A percentile compares a stretch with the other conserved stretches of the same genome.
Evolutionary conservation across 1,139 yeast genomes (phyloP).

Genomic region (Suhomyces yuchorum): DNA sequence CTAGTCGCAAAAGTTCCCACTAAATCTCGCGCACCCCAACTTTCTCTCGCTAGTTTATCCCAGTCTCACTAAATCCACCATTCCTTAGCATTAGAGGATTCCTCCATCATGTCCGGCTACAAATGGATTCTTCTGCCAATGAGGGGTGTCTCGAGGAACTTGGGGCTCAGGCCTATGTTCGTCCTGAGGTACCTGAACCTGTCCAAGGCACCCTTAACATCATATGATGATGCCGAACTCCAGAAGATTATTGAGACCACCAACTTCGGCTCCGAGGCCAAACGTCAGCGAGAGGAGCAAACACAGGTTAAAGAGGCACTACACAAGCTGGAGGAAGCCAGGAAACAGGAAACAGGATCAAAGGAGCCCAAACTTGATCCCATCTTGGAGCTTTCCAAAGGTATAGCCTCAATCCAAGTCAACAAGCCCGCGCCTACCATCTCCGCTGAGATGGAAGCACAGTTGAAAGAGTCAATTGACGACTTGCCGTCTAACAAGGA

Average conservation of each 20-base stretch:
- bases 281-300: slow-evolving; percentile 3
- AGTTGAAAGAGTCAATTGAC: slow-evolving; percentile 26
- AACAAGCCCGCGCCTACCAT: slow-evolving; percentile 6
- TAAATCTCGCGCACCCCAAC: background rate
- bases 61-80: background rate
- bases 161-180: background rate
- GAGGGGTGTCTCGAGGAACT: background rate
- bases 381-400: slow-evolving; percentile 3
- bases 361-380: background rate
- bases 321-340: background rate
- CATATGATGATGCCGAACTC: slow-evolving; percentile 20
- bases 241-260: slow-evolving; percentile 26
- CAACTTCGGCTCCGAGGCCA: slow-evolving; percentile 23
- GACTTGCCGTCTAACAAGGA: slow-evolving; percentile 38
- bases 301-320: background rate
- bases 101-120: background rate
- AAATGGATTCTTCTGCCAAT: background rate
- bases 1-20: background rate
- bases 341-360: background rate
- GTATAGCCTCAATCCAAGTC: background rate
- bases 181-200: slow-evolving; percentile 6
- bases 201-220: slow-evolving; percentile 4
- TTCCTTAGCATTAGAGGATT: background rate
- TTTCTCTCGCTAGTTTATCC: background rate
- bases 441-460: slow-evolving; percentile 17